Evolutionary conservation across 2,329 filamentous ascomycete genomes (phyloP).

Genomic region (Fusarium continuum): DNA sequence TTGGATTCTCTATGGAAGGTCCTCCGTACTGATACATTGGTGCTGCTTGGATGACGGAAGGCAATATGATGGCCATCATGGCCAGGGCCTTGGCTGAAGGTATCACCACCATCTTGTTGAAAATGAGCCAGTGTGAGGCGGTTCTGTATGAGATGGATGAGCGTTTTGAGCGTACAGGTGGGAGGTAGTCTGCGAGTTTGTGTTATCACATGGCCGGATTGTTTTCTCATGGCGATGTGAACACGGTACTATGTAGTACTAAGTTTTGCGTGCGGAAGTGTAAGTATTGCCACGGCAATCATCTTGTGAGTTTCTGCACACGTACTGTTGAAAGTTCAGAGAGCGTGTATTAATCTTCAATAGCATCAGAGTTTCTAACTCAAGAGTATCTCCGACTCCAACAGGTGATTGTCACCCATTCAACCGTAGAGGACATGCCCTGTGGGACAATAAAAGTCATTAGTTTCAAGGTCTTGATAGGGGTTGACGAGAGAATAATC

Average conservation of each 20-base stretch:
- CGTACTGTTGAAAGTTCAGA: neutral
- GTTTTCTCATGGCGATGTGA: neutral
- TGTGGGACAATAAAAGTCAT: neutral
- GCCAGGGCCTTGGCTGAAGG: neutral
- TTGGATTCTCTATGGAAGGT: neutral
- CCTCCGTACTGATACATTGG: neutral
- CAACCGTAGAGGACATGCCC: no score
- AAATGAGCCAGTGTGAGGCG: no score
- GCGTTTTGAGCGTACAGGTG: no score
- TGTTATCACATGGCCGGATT: neutral
- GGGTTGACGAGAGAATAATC: neutral
- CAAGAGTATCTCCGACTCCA: neutral
- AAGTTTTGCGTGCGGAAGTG: neutral
- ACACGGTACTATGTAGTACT: neutral
- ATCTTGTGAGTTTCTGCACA: neutral
- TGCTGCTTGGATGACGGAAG: neutral
- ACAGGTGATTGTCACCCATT: no score
- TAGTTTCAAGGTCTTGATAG: no score
- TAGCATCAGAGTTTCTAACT: neutral
- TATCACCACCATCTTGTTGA: neutral
- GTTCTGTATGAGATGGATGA: neutral
- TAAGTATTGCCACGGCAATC: neutral
- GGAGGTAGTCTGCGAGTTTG: no score
- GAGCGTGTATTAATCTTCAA: neutral
- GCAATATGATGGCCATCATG: neutral